A percentile compares a stretch with the other conserved stretches of the same genome.
Conservation (phyloP, 2,329 filamentous ascomycete species). For the Juglanconis juglandina region DNA sequence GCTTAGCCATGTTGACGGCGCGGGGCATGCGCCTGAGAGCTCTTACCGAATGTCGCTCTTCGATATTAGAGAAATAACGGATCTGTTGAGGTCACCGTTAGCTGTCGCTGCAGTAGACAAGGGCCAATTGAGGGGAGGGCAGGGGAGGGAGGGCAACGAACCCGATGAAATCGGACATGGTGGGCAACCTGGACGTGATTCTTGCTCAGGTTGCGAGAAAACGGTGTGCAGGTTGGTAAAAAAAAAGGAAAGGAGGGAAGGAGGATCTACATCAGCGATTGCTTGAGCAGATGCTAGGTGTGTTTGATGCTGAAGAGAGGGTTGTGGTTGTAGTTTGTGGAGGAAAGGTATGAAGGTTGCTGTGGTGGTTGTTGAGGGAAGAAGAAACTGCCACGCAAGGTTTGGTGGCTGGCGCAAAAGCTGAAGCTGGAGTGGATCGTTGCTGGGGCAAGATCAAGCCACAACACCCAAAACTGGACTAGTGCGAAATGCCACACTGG, state of each 20-base stretch:
- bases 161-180: constrained; percentile 61
- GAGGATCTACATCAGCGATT: constrained; percentile 10
- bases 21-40: constrained; percentile 11
- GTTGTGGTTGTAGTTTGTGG: background rate
- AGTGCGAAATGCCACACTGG: no score
- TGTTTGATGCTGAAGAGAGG: background rate
- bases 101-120: constrained; percentile 20
- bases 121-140: constrained; percentile 19
- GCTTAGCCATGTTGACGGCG: constrained; percentile 1
- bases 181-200: constrained; percentile 13
- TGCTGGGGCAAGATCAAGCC: no score
- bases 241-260: background rate
- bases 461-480: no score
- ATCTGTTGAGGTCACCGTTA: constrained; percentile 50
- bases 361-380: background rate
- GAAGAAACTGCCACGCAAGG: background rate
- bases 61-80: constrained; percentile 93
- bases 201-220: constrained; percentile 5
- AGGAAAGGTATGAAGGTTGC: background rate
- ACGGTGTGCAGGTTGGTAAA: background rate
- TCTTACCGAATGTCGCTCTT: constrained; percentile 94
- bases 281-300: background rate
- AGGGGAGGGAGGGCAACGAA: constrained; percentile 33
- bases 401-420: constrained; percentile 6
- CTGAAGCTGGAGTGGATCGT: background rate